Evolutionary conservation across 176 grass and related monocot genomes (phyloP), one percentile per base, ranked within the genome.

Genomic region (Carex cristatella): DNA sequence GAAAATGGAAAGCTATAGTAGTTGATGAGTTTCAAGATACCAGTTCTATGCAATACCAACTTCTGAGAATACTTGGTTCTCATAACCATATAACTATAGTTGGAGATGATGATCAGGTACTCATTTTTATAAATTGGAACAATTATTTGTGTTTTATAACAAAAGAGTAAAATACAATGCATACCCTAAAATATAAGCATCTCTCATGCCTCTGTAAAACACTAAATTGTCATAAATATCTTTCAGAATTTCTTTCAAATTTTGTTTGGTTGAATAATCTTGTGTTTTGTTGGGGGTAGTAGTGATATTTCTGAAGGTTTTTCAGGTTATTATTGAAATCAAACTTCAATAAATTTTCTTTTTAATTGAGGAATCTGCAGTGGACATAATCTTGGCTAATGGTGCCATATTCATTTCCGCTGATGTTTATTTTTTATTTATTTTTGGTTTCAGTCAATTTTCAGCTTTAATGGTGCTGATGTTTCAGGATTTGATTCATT

Each of bases 1-100:
- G 90, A 75, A 98, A 77, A 88, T 94, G 95, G 92, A 87, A 86
- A 72, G 95, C 92, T 69, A 90, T 98, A 16, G 88, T 94, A 56
- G 91, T 98, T 65, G 95, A 98, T 86, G 95, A 98, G 83, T 98
- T 98, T 94, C 95, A 98, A 86, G 92, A 98, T 89, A 98, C 95
- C 86, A 98, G 95, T 92, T 89, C 89, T 59, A 94, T 94, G 91
- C 95, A 98, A 80, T 98, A 94, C 87, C 59, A 75, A 61, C 91
- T 98, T 91, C 88, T 98, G 80, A 94, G 79, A 79, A 86, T 86
- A 82, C 86, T 98, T 84, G 88, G 92, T 61, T 94, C 92, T 85
- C 95, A 98, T 89, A 90, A 90, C 57, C 89, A 81, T 89, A 88
- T 98, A 75, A 98, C 95, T 80, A 89, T 98, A 57, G 92, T 98